Evolutionary conservation across 2,329 filamentous ascomycete species (phyloP).

Genomic region (Bertia moriformis): DNA sequence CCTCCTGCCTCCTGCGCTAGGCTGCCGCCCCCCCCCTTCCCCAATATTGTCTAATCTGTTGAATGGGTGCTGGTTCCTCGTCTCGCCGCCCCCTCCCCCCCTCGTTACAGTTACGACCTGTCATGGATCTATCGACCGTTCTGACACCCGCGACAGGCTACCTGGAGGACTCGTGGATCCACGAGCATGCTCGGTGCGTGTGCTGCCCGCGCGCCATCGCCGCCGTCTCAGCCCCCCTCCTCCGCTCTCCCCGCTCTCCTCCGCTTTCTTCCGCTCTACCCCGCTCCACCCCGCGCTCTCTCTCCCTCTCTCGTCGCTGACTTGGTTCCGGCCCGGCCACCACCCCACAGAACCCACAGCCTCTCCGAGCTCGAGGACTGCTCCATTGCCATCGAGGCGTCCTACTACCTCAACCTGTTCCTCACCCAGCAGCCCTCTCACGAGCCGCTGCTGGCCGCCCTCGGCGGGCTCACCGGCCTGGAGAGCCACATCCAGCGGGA

Average conservation of each 20-base stretch:
- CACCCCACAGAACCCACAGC: constrained; percentile 37
- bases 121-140: no score
- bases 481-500: constrained; percentile 63
- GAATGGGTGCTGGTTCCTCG: no score
- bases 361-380: constrained; percentile 60
- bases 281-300: background rate
- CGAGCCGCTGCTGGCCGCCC: constrained; percentile 77
- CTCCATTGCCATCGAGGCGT: constrained; percentile 74
- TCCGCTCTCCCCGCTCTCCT: no score
- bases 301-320: background rate
- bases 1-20: no score
- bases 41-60: no score
- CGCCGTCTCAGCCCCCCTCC: no score
- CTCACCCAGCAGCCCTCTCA: constrained; percentile 56
- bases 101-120: no score
- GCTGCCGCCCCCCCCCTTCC: no score
- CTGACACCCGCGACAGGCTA: background rate
- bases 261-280: constrained; percentile 1
- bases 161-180: background rate
- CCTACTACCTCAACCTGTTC: constrained; percentile 71
- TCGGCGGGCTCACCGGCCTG: constrained; percentile 77
- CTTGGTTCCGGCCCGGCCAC: constrained; percentile 6
- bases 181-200: constrained; percentile 4
- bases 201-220: no score
- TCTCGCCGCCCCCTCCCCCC: no score